Base-by-base conservation (phyloP, 2,329 filamentous ascomycete species). In the Penicillium italicum region DNA sequence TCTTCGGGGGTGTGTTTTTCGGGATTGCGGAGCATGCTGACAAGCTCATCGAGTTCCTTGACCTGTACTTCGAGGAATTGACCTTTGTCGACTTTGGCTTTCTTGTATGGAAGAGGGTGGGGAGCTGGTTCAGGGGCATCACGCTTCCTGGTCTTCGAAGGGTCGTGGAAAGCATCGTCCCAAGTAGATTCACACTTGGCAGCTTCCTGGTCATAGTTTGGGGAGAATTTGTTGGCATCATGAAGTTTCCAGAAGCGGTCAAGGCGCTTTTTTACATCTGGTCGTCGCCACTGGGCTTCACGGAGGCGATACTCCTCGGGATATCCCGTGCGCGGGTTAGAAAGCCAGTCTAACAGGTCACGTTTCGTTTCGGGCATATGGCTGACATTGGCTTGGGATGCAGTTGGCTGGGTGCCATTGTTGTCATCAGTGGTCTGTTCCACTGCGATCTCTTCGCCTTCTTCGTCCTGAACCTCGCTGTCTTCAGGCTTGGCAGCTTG, bases 1-100 rank as follows among this genome's bases (percentile, higher is more conserved):
- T 79, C 78, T n/a, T 80, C 79, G 0, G 75, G 77, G 11, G 79
- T 74, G 56, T 81, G 76, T 18, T 63, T 59, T 51, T 74, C 68
- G 1, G 72, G 72, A 33, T 73, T 67, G 43, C 69, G 69, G 24
- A 77, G 66, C 44, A 71, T 66, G 50, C 63, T 64, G n/a, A 75
- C 44, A 34, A 73, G 69, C 3, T 70, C 63, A n/a, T 75, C 72
- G 3, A 73, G 58, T 12, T 51, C 53, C 12, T 45, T 26, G 9
- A 66, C 60, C 11, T 69, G 71, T 16, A 74, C 63, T 50, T 73
- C 69, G 12, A 76, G 67, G 30, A 76, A 76, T 41, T 71, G 62
- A n/a, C 73, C 73, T 34, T 62, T 65, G 5, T 61, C 57, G 11
- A 67, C 66, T 42, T 58, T 66, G 31, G 64, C 33, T 18, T 57